phyloP scores from a whole-genome alignment of 164 flowering plant genomes.

The Euptelea pleiosperma region DNA sequence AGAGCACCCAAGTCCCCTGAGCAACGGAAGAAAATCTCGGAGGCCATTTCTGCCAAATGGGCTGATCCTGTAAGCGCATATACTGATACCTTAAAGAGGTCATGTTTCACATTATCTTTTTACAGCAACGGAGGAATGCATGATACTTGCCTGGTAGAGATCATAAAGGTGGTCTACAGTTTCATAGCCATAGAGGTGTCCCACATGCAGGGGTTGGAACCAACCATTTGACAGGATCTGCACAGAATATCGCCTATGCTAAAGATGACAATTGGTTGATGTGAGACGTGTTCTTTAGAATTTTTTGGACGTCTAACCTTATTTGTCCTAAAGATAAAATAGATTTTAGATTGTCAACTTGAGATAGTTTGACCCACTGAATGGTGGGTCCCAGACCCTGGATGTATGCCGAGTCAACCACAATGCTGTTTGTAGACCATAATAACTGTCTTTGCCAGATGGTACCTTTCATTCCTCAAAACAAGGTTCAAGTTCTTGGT shows the following conservation, averaged over 20 bases:
- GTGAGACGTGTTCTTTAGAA: background rate
- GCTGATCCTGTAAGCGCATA: constrained; percentile 78
- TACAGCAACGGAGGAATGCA: background rate
- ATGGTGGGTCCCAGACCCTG: too few relatives aligned
- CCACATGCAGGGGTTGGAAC: background rate
- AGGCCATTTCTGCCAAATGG: constrained; percentile 95
- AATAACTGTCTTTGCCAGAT: background rate
- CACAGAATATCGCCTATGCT: too few relatives aligned
- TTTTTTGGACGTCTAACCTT: background rate
- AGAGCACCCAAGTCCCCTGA: constrained; percentile 85
- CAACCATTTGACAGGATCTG: too few relatives aligned
- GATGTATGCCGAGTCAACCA: too few relatives aligned
- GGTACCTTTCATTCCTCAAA: too few relatives aligned
- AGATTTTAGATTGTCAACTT: too few relatives aligned
- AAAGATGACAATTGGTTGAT: too few relatives aligned
- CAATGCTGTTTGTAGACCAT: too few relatives aligned
- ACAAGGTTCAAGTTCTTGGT: too few relatives aligned
- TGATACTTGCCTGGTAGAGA: background rate
- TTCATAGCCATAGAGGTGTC: background rate
- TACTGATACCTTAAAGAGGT: constrained; percentile 6
- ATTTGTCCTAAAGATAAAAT: background rate
- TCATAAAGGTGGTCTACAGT: too few relatives aligned
- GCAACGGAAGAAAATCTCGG: constrained; percentile 81
- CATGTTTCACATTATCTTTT: constrained; percentile 2
- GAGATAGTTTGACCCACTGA: too few relatives aligned